phyloP scores from a whole-genome alignment of 2,329 filamentous ascomycete genomes.

The Aspergillus sp. region DNA sequence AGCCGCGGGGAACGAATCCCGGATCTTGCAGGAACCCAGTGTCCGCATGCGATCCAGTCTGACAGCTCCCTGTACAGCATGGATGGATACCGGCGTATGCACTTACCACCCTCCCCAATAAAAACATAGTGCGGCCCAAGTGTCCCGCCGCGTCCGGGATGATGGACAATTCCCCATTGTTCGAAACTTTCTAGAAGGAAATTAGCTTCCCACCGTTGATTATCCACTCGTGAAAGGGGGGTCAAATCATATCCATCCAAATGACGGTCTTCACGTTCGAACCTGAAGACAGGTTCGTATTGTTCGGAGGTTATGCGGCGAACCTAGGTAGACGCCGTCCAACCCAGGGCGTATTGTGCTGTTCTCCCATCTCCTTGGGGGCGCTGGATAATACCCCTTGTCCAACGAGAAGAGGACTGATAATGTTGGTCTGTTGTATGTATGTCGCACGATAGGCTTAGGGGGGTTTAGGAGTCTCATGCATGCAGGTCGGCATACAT shows the following conservation, averaged over 20 bases:
- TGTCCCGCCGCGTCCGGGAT: neutral
- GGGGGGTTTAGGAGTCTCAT: neutral
- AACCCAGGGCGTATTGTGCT: too few relatives aligned
- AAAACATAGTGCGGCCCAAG: neutral
- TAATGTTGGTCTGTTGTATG: neutral
- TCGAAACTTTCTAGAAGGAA: conserved; percentile 36
- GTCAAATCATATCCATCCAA: neutral
- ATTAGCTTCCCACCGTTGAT: conserved; percentile 27
- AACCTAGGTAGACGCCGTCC: too few relatives aligned
- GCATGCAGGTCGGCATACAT: neutral
- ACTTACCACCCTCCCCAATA: neutral
- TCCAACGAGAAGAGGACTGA: neutral
- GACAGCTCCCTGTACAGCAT: too few relatives aligned
- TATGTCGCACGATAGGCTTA: neutral
- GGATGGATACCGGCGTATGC: neutral
- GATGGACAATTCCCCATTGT: conserved; percentile 12
- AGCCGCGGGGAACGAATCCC: too few relatives aligned
- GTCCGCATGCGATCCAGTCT: too few relatives aligned
- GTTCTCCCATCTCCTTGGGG: too few relatives aligned
- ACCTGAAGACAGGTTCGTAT: too few relatives aligned
- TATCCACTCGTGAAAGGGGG: conserved; percentile 16
- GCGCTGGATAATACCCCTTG: too few relatives aligned
- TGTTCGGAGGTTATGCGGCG: too few relatives aligned
- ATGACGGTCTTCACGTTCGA: too few relatives aligned
- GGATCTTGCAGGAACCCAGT: too few relatives aligned